Base-by-base conservation (phyloP, 495 filamentous ascomycete species). In the Cairneyella variabilis region DNA sequence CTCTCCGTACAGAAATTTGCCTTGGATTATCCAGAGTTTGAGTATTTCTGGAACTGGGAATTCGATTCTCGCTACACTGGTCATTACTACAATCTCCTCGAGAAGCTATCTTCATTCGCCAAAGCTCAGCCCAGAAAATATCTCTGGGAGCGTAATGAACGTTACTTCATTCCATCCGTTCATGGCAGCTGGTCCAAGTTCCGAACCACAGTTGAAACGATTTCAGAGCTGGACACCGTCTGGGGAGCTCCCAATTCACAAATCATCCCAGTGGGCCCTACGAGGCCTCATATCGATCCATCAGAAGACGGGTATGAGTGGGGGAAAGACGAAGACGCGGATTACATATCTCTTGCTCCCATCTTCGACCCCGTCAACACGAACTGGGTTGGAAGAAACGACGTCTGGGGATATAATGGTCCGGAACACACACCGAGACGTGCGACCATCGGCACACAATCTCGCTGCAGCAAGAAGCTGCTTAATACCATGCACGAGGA, bases 31-130 rank as follows among this genome's bases (percentile, higher is more conserved):
- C 85, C 84, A 0, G 79, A 88, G 52, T 90, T 86, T 53, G 84
- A 86, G 48, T 87, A 75, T 59, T 75, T 86, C 48, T 90, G 86
- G 86, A 89, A 90, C 62, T 83, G 84, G 75, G 85, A 89, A 57
- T 76, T 86, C 63, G 85, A 90, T 61, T 77, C 77, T n/a, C 78
- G 88, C 18, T 79, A 82, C 50, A 86, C 80, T 0, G 85, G 86
- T 8, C 81, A 90, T 54, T 74, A 81, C 64, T 89, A 89, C 63
- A 79, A 88, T 57, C 75, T 88, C 42, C 68, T 90, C 16, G 78
- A 83, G 55, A 78, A 76, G 48, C 57, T 88, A 11, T 59, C 67
- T 10, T 57, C 74, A 2, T 90, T 88, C 66, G 78, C 77, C 10
- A 71, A 68, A 57, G 69, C 72, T 34, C 80, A 86, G 59, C 86